phyloP scores from a whole-genome alignment of 2,329 filamentous ascomycete species.

The Clonostachys sp. region DNA sequence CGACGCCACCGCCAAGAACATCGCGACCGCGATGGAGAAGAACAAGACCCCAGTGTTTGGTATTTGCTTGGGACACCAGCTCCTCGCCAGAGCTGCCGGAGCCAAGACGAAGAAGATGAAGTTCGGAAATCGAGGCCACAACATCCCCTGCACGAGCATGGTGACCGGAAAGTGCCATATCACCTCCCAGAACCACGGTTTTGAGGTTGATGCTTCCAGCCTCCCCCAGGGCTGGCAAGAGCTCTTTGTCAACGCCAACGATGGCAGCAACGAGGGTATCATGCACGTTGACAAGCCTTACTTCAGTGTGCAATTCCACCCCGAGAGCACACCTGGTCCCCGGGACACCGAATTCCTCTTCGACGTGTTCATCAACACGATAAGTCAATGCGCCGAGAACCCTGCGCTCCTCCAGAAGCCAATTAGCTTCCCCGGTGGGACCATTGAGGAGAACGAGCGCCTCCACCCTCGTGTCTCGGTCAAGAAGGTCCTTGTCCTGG shows the following conservation, averaged over 20 bases:
- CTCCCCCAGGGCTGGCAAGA: constrained; percentile 82
- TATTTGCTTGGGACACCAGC: constrained; percentile 93
- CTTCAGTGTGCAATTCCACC: constrained; percentile 99
- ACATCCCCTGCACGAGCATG: constrained; percentile 96
- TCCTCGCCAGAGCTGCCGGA: constrained; percentile 83
- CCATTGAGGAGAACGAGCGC: constrained; percentile 71
- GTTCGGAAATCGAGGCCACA: constrained; percentile 97
- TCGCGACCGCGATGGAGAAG: constrained; percentile 70
- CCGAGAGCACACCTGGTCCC: constrained; percentile 92
- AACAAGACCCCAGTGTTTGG: constrained; percentile 86
- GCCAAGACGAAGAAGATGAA: constrained; percentile 94
- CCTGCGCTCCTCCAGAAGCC: constrained; percentile 63
- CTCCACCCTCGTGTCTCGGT: constrained; percentile 75
- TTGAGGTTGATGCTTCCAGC: constrained; percentile 77
- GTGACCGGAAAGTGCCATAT: constrained; percentile 97
- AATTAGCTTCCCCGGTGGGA: constrained; percentile 84
- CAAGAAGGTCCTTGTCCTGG: constrained; percentile 92
- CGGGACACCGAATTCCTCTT: constrained; percentile 96
- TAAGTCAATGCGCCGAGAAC: constrained; percentile 66
- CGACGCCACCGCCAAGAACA: constrained; percentile 72
- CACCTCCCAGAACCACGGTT: constrained; percentile 98
- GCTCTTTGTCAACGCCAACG: constrained; percentile 96
- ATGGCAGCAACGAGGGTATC: constrained; percentile 97
- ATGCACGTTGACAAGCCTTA: constrained; percentile 80
- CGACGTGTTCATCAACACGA: constrained; percentile 88